phyloP scores from a whole-genome alignment of 257 asterid genomes.

The Salvia miltiorrhiza region DNA sequence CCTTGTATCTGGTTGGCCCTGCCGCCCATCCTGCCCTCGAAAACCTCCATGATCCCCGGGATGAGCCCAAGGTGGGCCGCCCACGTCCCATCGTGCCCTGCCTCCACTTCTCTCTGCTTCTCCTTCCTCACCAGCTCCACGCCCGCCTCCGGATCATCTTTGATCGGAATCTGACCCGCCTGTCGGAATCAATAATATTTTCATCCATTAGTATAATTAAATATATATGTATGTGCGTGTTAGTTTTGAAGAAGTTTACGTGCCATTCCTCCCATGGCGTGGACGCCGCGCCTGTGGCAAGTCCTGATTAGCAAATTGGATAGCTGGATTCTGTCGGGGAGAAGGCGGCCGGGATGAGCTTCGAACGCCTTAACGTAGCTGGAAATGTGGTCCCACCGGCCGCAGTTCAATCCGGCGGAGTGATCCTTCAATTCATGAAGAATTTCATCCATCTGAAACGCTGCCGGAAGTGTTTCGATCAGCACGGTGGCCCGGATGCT shows the following conservation, averaged over 20 bases:
- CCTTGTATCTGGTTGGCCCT: conserved; percentile 59
- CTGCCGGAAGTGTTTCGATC: too few relatives aligned
- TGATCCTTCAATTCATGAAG: too few relatives aligned
- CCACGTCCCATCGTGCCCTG: conserved; percentile 98
- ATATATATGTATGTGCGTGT: too few relatives aligned
- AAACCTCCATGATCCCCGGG: conserved; percentile 62
- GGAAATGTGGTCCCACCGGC: conserved; percentile 95
- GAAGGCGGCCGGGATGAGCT: conserved; percentile 71
- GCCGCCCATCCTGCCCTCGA: conserved; percentile 48
- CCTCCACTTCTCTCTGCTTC: conserved; percentile 68
- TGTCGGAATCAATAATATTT: too few relatives aligned
- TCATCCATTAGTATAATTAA: too few relatives aligned
- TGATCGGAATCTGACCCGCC: conserved; percentile 97
- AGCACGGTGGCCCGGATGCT: too few relatives aligned
- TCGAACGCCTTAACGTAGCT: conserved; percentile 92
- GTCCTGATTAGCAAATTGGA: conserved; percentile 79
- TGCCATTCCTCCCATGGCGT: conserved; percentile 97
- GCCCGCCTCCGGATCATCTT: conserved; percentile 71
- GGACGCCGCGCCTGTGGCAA: conserved; percentile 84
- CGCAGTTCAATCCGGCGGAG: too few relatives aligned
- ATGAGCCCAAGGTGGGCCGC: conserved; percentile 95
- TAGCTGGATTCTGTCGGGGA: conserved; percentile 87
- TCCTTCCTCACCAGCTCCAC: conserved; percentile 74
- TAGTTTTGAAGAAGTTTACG: too few relatives aligned
- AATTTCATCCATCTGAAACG: too few relatives aligned